Conservation (phyloP, 1,139 yeast species). For the Arxiozyma telluris region DNA sequence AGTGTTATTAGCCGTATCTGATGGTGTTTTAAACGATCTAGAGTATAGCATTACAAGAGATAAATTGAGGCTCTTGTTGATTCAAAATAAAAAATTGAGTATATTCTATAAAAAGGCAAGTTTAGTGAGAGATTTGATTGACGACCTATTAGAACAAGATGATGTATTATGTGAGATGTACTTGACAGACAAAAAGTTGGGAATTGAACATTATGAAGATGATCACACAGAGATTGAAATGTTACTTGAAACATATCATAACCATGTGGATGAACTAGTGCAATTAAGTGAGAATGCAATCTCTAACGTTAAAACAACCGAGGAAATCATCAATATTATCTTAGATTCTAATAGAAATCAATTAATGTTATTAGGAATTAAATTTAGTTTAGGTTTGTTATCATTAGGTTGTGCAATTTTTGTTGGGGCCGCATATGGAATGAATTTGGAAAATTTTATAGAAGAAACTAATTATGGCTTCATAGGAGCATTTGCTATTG, state of each 20-base stretch:
- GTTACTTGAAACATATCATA: constrained; percentile 64
- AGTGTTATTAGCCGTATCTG: constrained; percentile 62
- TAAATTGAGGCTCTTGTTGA: constrained; percentile 67
- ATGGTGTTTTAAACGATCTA: constrained; percentile 62
- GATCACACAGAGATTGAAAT: constrained; percentile 67
- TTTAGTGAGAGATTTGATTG: constrained; percentile 74
- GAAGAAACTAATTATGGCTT: constrained; percentile 58
- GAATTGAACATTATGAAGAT: constrained; percentile 14
- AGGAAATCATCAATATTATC: constrained; percentile 70
- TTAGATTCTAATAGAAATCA: constrained; percentile 73
- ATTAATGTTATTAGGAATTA: constrained; percentile 61
- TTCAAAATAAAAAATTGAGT: constrained; percentile 71
- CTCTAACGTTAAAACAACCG: constrained; percentile 67
- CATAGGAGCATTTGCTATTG: constrained; percentile 32
- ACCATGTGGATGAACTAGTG: constrained; percentile 71
- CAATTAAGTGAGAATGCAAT: constrained; percentile 66
- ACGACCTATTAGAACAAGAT: constrained; percentile 80
- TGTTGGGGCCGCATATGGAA: constrained; percentile 70
- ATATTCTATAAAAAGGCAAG: constrained; percentile 74
- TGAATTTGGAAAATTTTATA: constrained; percentile 70
- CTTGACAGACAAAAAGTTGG: constrained; percentile 36
- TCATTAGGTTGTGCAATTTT: constrained; percentile 52
- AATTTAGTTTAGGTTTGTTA: constrained; percentile 58
- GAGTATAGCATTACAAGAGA: constrained; percentile 82
- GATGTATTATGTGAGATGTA: constrained; percentile 66